Evolutionary conservation across 2,329 filamentous ascomycete genomes (phyloP), one percentile per base, ranked within the genome.

Genomic region (Aspergillus sclerotialis): DNA sequence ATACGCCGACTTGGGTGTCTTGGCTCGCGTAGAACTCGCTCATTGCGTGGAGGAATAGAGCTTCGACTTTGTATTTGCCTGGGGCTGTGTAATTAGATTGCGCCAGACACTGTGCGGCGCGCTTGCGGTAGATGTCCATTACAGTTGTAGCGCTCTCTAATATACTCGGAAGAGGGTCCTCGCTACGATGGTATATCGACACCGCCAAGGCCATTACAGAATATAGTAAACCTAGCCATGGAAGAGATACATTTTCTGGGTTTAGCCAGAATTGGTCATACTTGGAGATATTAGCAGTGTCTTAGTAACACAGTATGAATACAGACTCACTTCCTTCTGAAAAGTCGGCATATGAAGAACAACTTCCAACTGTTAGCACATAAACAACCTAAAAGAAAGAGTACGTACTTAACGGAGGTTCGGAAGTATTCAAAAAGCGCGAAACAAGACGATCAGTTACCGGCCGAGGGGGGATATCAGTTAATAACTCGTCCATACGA

Each of bases 101-200:
- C n/a, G 49, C 47, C 4, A 61, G 45, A 35, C 55, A 55, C 30
- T 56, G 52, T 2, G 54, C 50, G n/a, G 52, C 45, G 33, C 48
- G 38, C 69, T 55, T 78, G 65, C 40, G 77, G 48, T 58, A 75
- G 62, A 49, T 69, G 61, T 38, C 63, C 60, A 49, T 61, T 21
- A 42, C 33, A n/a, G 8, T 38, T 45, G 13, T 26, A 32, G 4
- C 49, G 30, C 14, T 49, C 38, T 11, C 36, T 37, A 7, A 48
- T 21, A 1, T 35, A 35, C 11, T 42, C 28, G 4, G 52, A 14
- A 52, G 38, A 7, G 45, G 43, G 23, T 57, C 52, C 9, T 45
- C 39, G 9, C 35, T 48, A 14, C 50, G 46, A 29, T 48, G 39
- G 25, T 51, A 44, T 21, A 55, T 37, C 14, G 50, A 44, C 6